Percentiles rank a stretch among this genome's conserved stretches.
Conservation (phyloP, 23 red algal species). For the Pyropia yezoensis region DNA sequence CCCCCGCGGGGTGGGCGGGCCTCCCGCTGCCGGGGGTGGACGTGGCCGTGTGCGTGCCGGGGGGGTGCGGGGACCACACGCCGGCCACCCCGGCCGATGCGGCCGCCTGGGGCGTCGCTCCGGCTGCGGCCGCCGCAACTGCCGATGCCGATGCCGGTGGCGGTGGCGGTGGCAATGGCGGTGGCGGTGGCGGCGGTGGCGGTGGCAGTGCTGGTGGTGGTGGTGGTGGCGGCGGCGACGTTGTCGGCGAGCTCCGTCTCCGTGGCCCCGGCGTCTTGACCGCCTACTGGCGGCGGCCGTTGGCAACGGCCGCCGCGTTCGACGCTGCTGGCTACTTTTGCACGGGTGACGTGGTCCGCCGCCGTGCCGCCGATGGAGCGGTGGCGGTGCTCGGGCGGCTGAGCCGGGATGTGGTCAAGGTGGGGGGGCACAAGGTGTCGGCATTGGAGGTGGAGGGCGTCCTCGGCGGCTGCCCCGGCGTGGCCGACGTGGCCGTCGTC, state of each 20-base stretch:
- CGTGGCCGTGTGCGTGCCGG: slow-evolving; percentile 9
- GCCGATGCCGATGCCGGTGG: background rate
- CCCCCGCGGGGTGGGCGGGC: slow-evolving; percentile 33
- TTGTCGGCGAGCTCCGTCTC: slow-evolving; percentile 56
- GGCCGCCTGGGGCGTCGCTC: no score
- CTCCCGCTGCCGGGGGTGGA: slow-evolving; percentile 54
- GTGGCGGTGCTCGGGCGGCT: slow-evolving; percentile 52
- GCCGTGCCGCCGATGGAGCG: slow-evolving; percentile 11
- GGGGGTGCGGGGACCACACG: background rate
- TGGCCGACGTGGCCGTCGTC: slow-evolving; percentile 52
- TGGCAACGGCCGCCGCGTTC: slow-evolving; percentile 51
- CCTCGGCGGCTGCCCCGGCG: slow-evolving; percentile 20
- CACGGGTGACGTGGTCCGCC: slow-evolving; percentile 82
- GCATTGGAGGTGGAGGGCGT: slow-evolving; percentile 81
- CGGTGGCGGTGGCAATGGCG: no score
- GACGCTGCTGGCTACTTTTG: slow-evolving; percentile 68
- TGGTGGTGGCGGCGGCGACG: background rate
- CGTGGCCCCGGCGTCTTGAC: slow-evolving; percentile 59
- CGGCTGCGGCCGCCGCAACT: no score
- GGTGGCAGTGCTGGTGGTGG: background rate
- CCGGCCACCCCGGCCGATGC: no score
- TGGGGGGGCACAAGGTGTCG: slow-evolving; percentile 82
- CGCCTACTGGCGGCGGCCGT: slow-evolving; percentile 53
- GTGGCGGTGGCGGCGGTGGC: no score
- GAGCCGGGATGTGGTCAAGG: slow-evolving; percentile 76